Base-by-base conservation (phyloP, 2,329 filamentous ascomycete genomes). In the Alternaria viburni region DNA sequence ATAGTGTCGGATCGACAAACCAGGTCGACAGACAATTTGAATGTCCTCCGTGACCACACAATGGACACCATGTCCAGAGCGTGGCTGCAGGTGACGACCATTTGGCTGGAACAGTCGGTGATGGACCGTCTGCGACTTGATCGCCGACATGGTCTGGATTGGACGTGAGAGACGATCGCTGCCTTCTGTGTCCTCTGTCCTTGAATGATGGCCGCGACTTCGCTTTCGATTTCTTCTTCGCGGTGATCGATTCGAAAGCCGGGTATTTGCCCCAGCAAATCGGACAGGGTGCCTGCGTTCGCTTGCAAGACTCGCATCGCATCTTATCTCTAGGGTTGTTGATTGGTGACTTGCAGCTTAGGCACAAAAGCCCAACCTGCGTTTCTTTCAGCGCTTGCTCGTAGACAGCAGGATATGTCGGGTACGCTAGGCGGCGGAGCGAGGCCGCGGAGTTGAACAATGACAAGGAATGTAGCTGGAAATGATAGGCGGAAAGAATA, bases 21-120 rank as follows among this genome's bases (percentile, higher is more conserved):
- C 88, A 89, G 13, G 82, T 81, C 8, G 80, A 81, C 28, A 89
- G 81, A 72, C 88, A 90, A 54, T 83, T 83, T 6, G 83, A 78
- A 71, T 90, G 88, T 3, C 85, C 87, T 43, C 85, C 84, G 69
- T 90, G 88, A 5, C 87, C 86, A 74, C 88, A 90, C 12, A 85
- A 80, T 69, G 88, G 82, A 74, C 88, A 90, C 80, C 84, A 85
- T 6, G 84, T 83, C 83, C 84, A 88, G 19, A 88, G 80, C 7
- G 71, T 74, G 45, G 78, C 69, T 51, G 71, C 66, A 60, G 75
- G 66, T 65, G 59, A 73, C n/a, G 36, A 69, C 66, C 64, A 69
- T 11, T 54, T 66, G 54, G 61, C 71, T 50, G 64, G 78, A 30
- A 59, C 61, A 28, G 56, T 71, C 61, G 69, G 77, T 62, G 65